Conservation (phyloP, 2,329 filamentous ascomycete species). For the Volutella citrinella region DNA sequence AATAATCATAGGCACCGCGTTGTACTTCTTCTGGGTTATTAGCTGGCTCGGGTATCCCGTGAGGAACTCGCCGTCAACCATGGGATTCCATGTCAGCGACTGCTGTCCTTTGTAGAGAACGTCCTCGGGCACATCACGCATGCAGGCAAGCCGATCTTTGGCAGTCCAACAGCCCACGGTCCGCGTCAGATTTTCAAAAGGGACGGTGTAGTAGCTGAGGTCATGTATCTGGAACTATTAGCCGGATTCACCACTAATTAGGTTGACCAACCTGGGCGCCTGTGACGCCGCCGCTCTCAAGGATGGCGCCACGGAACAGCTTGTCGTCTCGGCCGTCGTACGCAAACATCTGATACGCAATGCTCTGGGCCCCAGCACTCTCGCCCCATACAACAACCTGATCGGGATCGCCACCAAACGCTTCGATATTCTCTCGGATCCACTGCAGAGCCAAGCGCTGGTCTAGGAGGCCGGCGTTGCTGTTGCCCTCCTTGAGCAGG, state of each 20-base stretch:
- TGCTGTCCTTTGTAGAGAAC: constrained; percentile 33
- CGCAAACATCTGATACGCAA: constrained; percentile 48
- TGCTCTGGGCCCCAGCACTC: constrained; percentile 39
- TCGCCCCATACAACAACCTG: constrained; percentile 49
- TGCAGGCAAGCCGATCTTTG: constrained; percentile 34
- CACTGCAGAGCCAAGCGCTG: constrained; percentile 48
- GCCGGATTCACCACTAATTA: not conserved
- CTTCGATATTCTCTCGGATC: constrained; percentile 52
- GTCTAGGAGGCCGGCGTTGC: constrained; percentile 49
- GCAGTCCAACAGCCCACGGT: constrained; percentile 30
- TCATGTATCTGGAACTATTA: constrained; percentile 15
- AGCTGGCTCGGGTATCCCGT: constrained; percentile 46
- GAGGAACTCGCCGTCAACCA: constrained; percentile 47
- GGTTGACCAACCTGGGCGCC: constrained; percentile 15
- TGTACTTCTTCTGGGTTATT: constrained; percentile 38
- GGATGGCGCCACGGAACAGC: constrained; percentile 52
- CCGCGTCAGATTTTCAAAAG: constrained; percentile 24
- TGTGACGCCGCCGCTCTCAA: constrained; percentile 45
- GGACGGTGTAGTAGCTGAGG: constrained; percentile 24
- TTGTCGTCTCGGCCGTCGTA: constrained; percentile 54
- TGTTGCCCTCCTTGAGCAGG: constrained; percentile 39
- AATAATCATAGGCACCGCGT: constrained; percentile 42
- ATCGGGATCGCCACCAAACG: constrained; percentile 46
- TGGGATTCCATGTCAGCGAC: constrained; percentile 38
- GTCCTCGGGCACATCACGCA: constrained; percentile 30